phyloP scores from a whole-genome alignment of 805 yeast genomes.

The Hanseniaspora osmophila region DNA sequence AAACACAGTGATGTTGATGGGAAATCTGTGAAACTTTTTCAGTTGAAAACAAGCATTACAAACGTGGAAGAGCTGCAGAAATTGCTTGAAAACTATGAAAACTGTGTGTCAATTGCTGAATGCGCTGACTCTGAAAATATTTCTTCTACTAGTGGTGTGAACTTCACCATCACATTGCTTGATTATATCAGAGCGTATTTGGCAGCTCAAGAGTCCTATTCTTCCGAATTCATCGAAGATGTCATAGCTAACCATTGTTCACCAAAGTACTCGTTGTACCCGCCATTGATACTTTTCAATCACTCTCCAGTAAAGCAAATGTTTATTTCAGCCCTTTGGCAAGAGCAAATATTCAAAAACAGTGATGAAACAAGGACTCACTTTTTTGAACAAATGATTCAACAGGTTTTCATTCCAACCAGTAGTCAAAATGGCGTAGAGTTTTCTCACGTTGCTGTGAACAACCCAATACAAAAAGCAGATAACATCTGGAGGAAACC shows the following conservation, averaged over 20 bases:
- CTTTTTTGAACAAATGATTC: slow-evolving; percentile 13
- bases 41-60: background rate
- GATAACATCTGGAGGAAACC: slow-evolving; percentile 52
- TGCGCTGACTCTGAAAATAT: too few species aligned
- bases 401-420: slow-evolving; percentile 9
- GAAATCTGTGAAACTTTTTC: background rate
- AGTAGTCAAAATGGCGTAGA: background rate
- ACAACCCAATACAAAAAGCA: slow-evolving; percentile 45
- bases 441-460: slow-evolving; percentile 52
- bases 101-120: background rate
- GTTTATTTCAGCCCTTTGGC: slow-evolving; percentile 29
- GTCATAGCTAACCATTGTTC: slow-evolving; percentile 12
- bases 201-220: background rate
- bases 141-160: too few species aligned
- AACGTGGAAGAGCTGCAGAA: background rate
- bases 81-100: background rate
- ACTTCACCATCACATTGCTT: background rate
- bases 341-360: slow-evolving; percentile 9
- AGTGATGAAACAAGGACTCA: slow-evolving; percentile 1
- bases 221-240: slow-evolving; percentile 2
- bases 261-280: slow-evolving; percentile 44
- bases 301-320: slow-evolving; percentile 26
- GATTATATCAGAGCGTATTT: slow-evolving; percentile 6
- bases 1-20: background rate
- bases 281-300: slow-evolving; percentile 51